Conservation (phyloP, 2,329 filamentous ascomycete genomes). For the Erysiphe pulchra region DNA sequence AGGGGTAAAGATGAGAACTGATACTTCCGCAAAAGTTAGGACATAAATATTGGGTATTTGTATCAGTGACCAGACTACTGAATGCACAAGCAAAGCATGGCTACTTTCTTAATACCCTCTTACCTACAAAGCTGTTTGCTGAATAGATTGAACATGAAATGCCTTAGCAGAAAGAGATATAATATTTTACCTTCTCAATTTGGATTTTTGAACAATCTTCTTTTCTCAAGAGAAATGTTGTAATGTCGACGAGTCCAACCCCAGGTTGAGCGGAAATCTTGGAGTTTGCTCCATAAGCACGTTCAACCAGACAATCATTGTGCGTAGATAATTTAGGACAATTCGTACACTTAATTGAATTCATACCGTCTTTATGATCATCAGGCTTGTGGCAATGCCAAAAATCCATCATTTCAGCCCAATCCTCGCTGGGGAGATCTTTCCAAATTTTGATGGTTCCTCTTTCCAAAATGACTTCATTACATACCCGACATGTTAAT, state of each 20-base stretch:
- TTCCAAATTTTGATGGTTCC: slow-evolving; percentile 40
- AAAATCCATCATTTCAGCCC: slow-evolving; percentile 99
- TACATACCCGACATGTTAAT: slow-evolving; percentile 16
- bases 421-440: slow-evolving; percentile 84
- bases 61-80: slow-evolving; percentile 40
- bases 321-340: not conserved
- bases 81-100: slow-evolving; percentile 20
- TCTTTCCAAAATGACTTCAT: slow-evolving; percentile 17
- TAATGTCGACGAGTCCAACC: slow-evolving; percentile 57
- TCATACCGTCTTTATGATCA: slow-evolving; percentile 16
- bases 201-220: slow-evolving; percentile 29
- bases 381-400: slow-evolving; percentile 97
- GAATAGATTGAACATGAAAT: not conserved
- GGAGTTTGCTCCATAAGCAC: slow-evolving; percentile 67
- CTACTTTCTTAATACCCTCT: slow-evolving; percentile 35
- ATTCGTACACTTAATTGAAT: slow-evolving; percentile 6
- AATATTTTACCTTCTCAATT: slow-evolving; percentile 14
- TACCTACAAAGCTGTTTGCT: not conserved
- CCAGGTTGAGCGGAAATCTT: slow-evolving; percentile 38
- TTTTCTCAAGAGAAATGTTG: slow-evolving; percentile 45
- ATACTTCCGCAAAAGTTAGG: not conserved
- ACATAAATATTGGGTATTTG: slow-evolving; percentile 35
- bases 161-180: slow-evolving; percentile 1
- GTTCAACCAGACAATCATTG: slow-evolving; percentile 20
- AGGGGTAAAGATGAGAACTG: slow-evolving; percentile 1